These are phyloP conservation scores for Alternaria postmessia DNA, from an alignment of 2,329 filamentous ascomycete species.

Conservation along the genomic window DNA sequence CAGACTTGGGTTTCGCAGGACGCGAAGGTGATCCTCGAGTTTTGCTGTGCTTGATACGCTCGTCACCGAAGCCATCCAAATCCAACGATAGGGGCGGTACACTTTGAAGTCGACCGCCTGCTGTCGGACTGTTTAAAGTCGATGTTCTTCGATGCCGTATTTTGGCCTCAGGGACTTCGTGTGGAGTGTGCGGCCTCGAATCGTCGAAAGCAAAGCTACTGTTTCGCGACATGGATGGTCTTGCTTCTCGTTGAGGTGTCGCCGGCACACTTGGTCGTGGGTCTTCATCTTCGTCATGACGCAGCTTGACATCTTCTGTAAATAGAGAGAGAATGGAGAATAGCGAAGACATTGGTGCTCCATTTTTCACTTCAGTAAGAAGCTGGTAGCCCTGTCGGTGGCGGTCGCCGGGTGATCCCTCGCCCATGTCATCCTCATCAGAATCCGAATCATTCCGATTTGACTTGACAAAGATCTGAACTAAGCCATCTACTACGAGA, in stretches of 20 bases:
- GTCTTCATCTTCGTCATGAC: conserved; percentile 73
- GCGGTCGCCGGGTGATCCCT: conserved; percentile 59
- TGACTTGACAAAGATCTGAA: conserved; percentile 98
- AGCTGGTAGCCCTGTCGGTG: conserved; percentile 89
- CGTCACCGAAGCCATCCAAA: conserved; percentile 33
- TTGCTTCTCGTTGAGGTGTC: conserved; percentile 31
- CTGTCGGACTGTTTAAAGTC: conserved; percentile 46
- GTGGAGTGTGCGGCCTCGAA: conserved; percentile 44
- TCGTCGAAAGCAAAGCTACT: conserved; percentile 45
- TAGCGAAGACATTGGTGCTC: conserved; percentile 96
- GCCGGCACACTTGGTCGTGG: conserved; percentile 37
- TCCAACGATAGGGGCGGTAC: conserved; percentile 82
- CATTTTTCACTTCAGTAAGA: conserved; percentile 96
- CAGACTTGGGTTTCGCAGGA: conserved; percentile 69
- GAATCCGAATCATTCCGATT: conserved; percentile 59
- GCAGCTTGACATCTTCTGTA: conserved; percentile 89
- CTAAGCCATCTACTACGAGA: conserved; percentile 92
- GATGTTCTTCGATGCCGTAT: conserved; percentile 40
- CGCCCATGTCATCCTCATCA: conserved; percentile 58
- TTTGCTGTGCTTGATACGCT: conserved; percentile 32
- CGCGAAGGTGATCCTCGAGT: conserved; percentile 36
- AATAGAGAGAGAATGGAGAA: conserved; percentile 98
- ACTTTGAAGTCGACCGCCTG: conserved; percentile 55
- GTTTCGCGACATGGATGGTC: conserved; percentile 35
- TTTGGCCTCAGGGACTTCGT: conserved; percentile 27